Evolutionary conservation across 805 yeast species (phyloP), one percentile per base, ranked within the genome.

Genomic region (Komagataella pseudopastoris): DNA sequence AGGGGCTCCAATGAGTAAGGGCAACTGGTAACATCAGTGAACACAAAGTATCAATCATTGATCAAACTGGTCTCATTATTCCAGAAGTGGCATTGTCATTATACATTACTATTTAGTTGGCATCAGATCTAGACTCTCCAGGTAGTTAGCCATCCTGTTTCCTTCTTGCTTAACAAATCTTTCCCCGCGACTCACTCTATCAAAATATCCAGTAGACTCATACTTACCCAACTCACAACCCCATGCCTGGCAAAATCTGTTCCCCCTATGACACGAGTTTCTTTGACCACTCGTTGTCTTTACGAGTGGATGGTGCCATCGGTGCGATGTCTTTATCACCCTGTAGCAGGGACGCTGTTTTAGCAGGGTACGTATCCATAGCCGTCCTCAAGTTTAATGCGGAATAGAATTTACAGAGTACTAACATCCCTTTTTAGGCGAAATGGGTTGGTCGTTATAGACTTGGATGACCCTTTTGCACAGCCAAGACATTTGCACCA

Each of bases 401-500:
- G 12, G n/a, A 24, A 18, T 23, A 51, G 54, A 3, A 12, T 36
- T 14, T 24, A 17, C 16, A 49, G 14, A 17, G 2, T 5, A 44
- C 43, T 45, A 47, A 49, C 52, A 46, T 46, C 39, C 6, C 22
- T 2, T 7, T 30, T 22, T 48, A 67, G 81, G 23, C 74, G 87
- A 23, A 74, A 83, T 51, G 99, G 99, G 0, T 71, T 93, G 12
- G 86, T 82, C 63, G 81, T 93, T 44, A 83, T 91, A n/a, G 98
- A 93, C 66, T 67, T 93, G 46, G 96, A 91, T 60, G 96, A 93
- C 63, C 99, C 98, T 1, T 91, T 88, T 66, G 80, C 91, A 0
- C 89, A 95, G 0, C 99, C 99, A 0, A 71, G 99, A 53, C 88
- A 95, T 90, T 75, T 93, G 14, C 95, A 83, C 51, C 96, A 93